phyloP scores from a whole-genome alignment of 2,329 filamentous ascomycete genomes.

The Venturia asperata region DNA sequence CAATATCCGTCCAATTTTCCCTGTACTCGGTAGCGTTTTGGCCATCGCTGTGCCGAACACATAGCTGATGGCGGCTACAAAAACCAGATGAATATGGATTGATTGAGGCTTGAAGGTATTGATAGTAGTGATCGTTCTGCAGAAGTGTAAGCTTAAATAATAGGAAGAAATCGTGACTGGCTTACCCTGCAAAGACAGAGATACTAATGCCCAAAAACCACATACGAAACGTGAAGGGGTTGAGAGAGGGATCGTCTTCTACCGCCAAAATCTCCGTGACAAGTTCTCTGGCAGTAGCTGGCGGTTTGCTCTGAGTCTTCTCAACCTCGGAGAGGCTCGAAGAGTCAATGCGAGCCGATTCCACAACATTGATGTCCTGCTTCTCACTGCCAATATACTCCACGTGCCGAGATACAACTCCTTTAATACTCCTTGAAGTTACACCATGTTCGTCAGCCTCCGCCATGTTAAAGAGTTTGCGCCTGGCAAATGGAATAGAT shows the following conservation, averaged over 20 bases:
- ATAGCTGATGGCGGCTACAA: constrained; percentile 41
- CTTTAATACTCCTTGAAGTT: not conserved
- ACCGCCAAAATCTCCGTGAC: constrained; percentile 16
- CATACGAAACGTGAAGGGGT: constrained; percentile 19
- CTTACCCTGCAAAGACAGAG: constrained; percentile 31
- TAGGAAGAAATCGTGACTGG: not conserved
- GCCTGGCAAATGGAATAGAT: not conserved
- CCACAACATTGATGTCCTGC: not conserved
- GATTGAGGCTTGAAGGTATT: constrained; percentile 40
- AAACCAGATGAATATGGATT: constrained; percentile 39
- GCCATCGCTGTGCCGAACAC: constrained; percentile 37
- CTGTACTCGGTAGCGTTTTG: constrained; percentile 31
- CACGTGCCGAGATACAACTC: not conserved
- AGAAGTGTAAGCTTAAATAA: not conserved
- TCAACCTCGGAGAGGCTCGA: not conserved
- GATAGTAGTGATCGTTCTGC: constrained; percentile 17
- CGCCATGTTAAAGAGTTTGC: not conserved
- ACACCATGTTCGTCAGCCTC: not conserved
- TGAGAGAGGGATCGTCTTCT: constrained; percentile 18
- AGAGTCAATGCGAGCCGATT: not conserved
- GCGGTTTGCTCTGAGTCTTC: constrained; percentile 13
- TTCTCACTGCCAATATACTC: constrained; percentile 6
- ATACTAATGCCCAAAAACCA: constrained; percentile 20
- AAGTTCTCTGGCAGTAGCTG: constrained; percentile 15
- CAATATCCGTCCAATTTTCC: constrained; percentile 31